These are phyloP conservation scores for Apiospora koreana DNA, from an alignment of 2,329 filamentous ascomycete genomes.

Conservation along the genomic window DNA sequence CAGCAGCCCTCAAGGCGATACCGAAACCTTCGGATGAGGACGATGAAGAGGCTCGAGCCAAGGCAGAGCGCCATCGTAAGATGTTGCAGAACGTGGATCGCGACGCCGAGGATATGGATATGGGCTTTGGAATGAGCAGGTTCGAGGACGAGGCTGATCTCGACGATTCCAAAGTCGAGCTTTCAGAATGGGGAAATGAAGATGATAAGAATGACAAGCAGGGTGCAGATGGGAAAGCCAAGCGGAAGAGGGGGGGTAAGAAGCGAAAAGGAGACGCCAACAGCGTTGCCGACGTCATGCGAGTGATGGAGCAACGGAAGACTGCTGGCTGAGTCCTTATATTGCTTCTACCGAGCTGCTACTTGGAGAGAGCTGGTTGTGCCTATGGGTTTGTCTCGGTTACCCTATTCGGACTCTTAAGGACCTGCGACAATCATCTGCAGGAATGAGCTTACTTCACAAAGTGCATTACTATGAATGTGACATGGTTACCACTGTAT, in stretches of 20 bases:
- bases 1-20: conserved; percentile 63
- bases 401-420: not conserved
- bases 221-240: conserved; percentile 45
- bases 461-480: not conserved
- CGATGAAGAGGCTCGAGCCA: conserved; percentile 49
- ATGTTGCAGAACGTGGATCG: conserved; percentile 75
- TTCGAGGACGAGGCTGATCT: conserved; percentile 87
- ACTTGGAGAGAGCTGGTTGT: not conserved
- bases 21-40: conserved; percentile 38
- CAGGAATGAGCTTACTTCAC: not conserved
- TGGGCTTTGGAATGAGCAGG: conserved; percentile 88
- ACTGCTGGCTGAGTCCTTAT: conserved; percentile 28
- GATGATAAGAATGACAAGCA: conserved; percentile 51
- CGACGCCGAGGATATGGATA: conserved; percentile 88
- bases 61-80: conserved; percentile 69
- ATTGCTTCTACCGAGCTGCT: not conserved
- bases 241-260: conserved; percentile 71
- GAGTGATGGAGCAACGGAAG: conserved; percentile 68
- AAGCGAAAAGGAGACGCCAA: conserved; percentile 80
- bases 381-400: not conserved
- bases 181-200: conserved; percentile 63
- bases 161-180: conserved; percentile 65
- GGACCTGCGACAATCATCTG: not conserved
- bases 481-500: not conserved
- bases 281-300: conserved; percentile 77